Evolutionary conservation across 345 rosid genomes (phyloP), one percentile per base, ranked within the genome.

Genomic region (Gossypium arboreum): DNA sequence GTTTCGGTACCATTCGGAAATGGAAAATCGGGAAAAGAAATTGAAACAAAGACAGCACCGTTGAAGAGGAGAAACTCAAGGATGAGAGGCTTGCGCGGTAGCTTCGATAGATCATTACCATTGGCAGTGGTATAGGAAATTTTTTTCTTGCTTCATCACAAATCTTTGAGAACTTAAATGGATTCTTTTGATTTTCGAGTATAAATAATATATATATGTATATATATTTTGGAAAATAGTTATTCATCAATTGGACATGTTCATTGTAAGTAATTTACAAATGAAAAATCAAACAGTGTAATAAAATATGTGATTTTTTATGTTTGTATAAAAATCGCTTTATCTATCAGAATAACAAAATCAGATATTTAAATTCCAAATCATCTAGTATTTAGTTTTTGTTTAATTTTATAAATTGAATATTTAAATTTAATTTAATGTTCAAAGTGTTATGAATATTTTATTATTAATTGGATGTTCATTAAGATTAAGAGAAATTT

Each of bases 91-190:
- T 71, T 83, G 48, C 74, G 78, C 1, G 43, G 83, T 39, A 79
- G 89, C 82, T 77, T 87, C 57, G 83, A 79, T 68, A 75, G 83
- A 43, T 54, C 65, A 34, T 71, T 79, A 72, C 79, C 87, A 5
- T 34, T 82, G 62, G 83, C 89, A 7, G 91, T 89, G 79, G 70
- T 78, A 56, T 81, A 75, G 76, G 65, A 25, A 17, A 2, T 4
- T 2, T 7, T 57, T 41, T 55, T 43, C 25, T 22, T 22, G 20
- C 12, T 43, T 58, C 52, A 22, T 68, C 44, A 68, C 72, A 68
- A 68, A 56, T 22, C 72, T 67, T 12, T 22, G 22, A 68, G 44
- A 50, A 18, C 22, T 25, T 24, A 15, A 68, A 68, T 25, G 4
- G 57, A 47, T 68, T 68, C 58, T 25, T 68, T 50, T 16, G 20